A percentile compares a stretch with the other conserved stretches of the same genome.
These are phyloP conservation scores for Albizia julibrissin DNA, from an alignment of 306 rosid genomes.

Conservation along the genomic window DNA sequence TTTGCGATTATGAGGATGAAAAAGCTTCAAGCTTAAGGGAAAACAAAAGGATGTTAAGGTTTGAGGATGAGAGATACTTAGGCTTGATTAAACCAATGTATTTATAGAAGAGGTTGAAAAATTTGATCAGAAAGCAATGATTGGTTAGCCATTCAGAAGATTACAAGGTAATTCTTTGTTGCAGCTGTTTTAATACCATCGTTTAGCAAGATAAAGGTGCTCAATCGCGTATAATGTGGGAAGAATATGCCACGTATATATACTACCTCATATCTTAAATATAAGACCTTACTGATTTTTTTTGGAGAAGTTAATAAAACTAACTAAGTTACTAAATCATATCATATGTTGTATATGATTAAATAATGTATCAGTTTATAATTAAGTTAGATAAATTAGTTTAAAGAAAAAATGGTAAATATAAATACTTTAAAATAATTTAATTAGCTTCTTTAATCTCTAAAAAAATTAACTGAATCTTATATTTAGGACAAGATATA, in stretches of 20 bases:
- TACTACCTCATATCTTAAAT: too few species aligned
- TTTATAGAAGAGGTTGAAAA: slow-evolving; percentile 8
- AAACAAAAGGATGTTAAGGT: not conserved
- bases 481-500: rapidly evolving
- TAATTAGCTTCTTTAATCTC: too few species aligned
- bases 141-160: slow-evolving; percentile 22
- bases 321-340: too few species aligned
- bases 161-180: slow-evolving; percentile 15
- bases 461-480: rapidly evolving
- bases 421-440: too few species aligned
- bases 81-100: not conserved
- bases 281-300: too few species aligned
- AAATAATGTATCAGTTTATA: too few species aligned
- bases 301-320: too few species aligned
- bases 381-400: too few species aligned
- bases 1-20: not conserved
- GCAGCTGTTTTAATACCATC: slow-evolving; percentile 20
- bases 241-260: not conserved
- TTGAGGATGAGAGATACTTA: not conserved
- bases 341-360: too few species aligned
- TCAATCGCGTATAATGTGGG: not conserved
- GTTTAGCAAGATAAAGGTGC: not conserved
- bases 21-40: not conserved
- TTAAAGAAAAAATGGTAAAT: too few species aligned
- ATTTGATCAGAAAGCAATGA: not conserved